Base-by-base conservation (phyloP, 495 filamentous ascomycete species). In the Massariosphaeria phaeospora region DNA sequence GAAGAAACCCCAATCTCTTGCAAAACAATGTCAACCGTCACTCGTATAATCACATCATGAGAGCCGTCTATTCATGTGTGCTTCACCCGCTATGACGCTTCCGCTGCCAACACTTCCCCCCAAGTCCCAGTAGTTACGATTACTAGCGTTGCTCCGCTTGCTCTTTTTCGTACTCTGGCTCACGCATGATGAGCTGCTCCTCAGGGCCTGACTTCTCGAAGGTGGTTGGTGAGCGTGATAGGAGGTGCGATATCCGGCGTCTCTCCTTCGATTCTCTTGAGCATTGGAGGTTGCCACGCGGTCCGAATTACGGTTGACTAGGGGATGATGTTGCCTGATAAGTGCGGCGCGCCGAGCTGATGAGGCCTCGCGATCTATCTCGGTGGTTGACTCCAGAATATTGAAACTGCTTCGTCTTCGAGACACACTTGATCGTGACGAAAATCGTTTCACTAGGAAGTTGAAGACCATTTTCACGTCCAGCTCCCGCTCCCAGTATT, bases 401-500 rank as follows among this genome's bases (percentile, higher is more conserved):
- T n/a, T n/a, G n/a, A n/a, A n/a, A 55, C 51, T 30, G 54, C 52
- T 1, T 23, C 24, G 44, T 15, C 31, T 47, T 10, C 18, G 41
- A 31, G 24, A 29, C 23, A 49, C 44, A 10, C 43, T 45, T 17
- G 34, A 34, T 17, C 53, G 63, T 6, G 61, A 62, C 43, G 78
- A 75, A 67, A 95, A 93, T 57, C 88, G 87, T 15, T 79, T 83
- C 42, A 80, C 78, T 17, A 96, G 79, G 67, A 89, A 93, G 33
- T 83, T 80, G 73, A 95, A 95, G n/a, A 95, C 83, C 69, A 91
- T 84, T 67, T 81, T 82, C 52, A 95, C 77, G 60, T 95, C 88
- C 3, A 95, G 78, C 12, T 89, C 85, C 30, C 81, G 82, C 65
- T 95, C 89, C 91, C 91, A 96, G 66, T 95, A 91, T 25, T 89